Base-by-base conservation (phyloP, 805 yeast genomes). In the Vanderwaltozyma tropicalis region DNA sequence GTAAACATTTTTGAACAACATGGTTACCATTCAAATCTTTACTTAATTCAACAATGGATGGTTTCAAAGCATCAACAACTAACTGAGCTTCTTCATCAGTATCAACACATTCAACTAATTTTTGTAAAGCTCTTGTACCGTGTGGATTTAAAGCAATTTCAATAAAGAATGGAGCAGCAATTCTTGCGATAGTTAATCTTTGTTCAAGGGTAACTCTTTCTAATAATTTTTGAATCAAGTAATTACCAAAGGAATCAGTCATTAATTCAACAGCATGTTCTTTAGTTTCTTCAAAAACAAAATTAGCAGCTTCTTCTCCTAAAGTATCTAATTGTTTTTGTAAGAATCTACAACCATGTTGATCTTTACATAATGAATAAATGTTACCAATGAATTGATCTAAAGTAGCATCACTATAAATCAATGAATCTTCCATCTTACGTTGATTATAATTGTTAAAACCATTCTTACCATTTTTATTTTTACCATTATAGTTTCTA, bases 171-270 rank as follows among this genome's bases (percentile, higher is more conserved):
- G 82, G 74, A 3, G 87, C 70, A 5, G 94, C 85, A 45, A 77
- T 78, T 43, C 72, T 66, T 22, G 89, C 80, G 33, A 92, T 60
- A 13, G 68, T 60, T 12, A 82, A 66, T 42, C 95, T 68, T 61
- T 89, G 94, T 42, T 71, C 79, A 28, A 69, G 68, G 27, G 71
- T 65, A 19, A 87, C 80, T 46, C 77, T 73, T 55, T 88, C 96
- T 46, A 92, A 68, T 39, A 92, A 63, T 59, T 89, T 92, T 62
- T 92, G 98, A 47, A 94, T 76, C 53, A 92, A 67, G 52, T 92
- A 92, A 59, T 92, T 92, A n/a, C 98, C 98, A 65, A 92, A 92
- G 5, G 97, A 95, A 59, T 88, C 95, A 40, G 69, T 73, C 97
- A 92, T 89, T 45, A 92, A 68, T 57, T 86, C 95, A 38, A 84